Base-by-base conservation (phyloP, 805 yeast genomes). In the Wickerhamiella alocasiicola region DNA sequence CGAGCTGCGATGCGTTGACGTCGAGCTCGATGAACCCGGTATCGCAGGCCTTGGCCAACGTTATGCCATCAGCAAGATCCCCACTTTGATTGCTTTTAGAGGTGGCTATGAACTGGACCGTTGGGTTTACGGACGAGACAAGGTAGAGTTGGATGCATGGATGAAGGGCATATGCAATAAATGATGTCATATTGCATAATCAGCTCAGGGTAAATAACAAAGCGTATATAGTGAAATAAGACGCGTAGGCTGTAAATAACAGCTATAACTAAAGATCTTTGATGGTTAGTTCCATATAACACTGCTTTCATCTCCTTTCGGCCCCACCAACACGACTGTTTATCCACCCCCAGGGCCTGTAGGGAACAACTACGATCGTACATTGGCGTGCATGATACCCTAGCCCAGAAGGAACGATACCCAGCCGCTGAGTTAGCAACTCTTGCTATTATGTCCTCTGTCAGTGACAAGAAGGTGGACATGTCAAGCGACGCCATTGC, bases 21-120 rank as follows among this genome's bases (percentile, higher is more conserved):
- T 81, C 13, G 81, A 81, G 51, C 65, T 76, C 25, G 91, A 81
- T 53, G 72, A 73, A 46, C 70, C 68, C 9, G 84, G 70, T 2
- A 76, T 78, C 17, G 66, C 68, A 36, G 81, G 72, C 9, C 59
- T 81, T 42, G 57, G 73, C 57, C 56, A 68, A 32, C 67, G 76
- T 34, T 83, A 78, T 54, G 66, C 68, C 16, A 71, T 76, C 16
- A 62, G 61, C 21, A 61, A 65, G 25, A 65, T 81, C 4, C 94
- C 94, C 2, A 68, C 78, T 0, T 60, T 82, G 3, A 76, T 83
- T 1, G 73, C 78, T 6, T 66, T 82, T 37, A 64, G 71, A 45
- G 79, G 79, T 42, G 84, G 81, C 39, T 61, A 77, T 49, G 78
- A 78, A 1, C 61, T 59, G 11, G 69, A 65, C 29, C 51, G 58